Evolutionary conservation across 768 basidiomycete species (phyloP), one percentile per base, ranked within the genome.

Genomic region (Calvatia gigantea): DNA sequence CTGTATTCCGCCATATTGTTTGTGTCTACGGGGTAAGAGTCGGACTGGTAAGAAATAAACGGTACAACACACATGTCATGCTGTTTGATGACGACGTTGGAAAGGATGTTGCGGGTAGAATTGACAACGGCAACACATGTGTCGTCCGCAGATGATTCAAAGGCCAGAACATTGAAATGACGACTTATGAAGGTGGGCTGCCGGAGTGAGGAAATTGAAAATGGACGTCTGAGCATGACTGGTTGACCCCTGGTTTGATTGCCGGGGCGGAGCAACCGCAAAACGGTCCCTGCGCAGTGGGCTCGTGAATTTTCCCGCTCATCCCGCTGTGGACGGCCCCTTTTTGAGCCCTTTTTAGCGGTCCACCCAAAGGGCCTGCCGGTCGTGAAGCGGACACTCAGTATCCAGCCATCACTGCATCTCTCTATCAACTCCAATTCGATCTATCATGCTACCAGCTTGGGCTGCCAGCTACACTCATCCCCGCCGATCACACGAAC

Each of bases 101-200:
- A 86, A 51, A 90, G 82, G 37, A 98, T 76, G 64, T 75, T 64
- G 17, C 83, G 79, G 6, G 80, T 73, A 1, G 87, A 89, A 17
- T 82, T 80, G 32, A 99, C 88, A 47, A 98, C 77, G 0, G 95
- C 89, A 14, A 87, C 92, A 62, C 94, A 96, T 1, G 94, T 91
- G 65, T 98, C 97, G 68, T 99, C 96, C 12, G 94, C 93, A 11
- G 92, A 94, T 1, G 87, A 86, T 69, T 97, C 94, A 33, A 96
- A 64, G 6, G 83, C 88, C 6, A 91, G 78, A 12, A 91, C 84
- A 1, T 82, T 88, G 64, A 90, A 84, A 21, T 49, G 50, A 29
- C 69, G 68, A 27, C 31, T 54, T 11, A 54, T 31, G 35, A 56
- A 50, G 19, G 46, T 37, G 32, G 31, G 33, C 25, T 29, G 46